These are phyloP conservation scores for Sophora flavescens DNA, from an alignment of 306 rosid genomes.

Conservation along the genomic window DNA sequence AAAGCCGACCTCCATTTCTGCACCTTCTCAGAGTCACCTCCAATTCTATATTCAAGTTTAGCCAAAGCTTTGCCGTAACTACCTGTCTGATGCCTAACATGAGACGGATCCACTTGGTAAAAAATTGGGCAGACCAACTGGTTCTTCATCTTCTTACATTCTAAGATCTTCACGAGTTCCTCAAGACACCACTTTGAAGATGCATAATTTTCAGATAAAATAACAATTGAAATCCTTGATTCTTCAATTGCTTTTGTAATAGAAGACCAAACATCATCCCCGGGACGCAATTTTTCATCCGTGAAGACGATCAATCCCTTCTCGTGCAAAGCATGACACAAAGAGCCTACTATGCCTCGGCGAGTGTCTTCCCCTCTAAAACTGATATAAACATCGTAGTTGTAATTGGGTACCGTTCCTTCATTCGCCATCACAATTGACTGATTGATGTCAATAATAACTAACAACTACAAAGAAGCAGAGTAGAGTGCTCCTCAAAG, in stretches of 20 bases:
- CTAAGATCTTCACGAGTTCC: conserved; percentile 19
- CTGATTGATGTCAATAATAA: too few relatives aligned
- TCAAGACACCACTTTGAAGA: conserved; percentile 5
- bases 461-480: too few relatives aligned
- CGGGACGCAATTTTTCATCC: background rate
- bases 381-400: background rate
- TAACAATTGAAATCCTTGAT: conserved; percentile 38
- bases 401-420: too few relatives aligned
- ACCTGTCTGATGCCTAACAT: background rate
- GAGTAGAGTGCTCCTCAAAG: too few relatives aligned
- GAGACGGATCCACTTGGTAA: background rate
- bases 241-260: background rate
- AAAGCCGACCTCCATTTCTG: conserved; percentile 29
- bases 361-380: conserved; percentile 3
- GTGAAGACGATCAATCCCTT: conserved; percentile 7
- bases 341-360: background rate
- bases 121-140: conserved; percentile 38
- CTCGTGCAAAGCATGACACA: background rate
- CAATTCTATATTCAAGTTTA: background rate
- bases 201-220: conserved; percentile 33
- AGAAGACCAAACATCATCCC: background rate
- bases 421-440: too few relatives aligned
- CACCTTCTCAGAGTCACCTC: background rate
- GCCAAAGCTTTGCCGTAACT: conserved; percentile 10
- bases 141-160: background rate